Conservation (phyloP, 176 grass and related monocot species). For the Cenchrus fungigraminus region DNA sequence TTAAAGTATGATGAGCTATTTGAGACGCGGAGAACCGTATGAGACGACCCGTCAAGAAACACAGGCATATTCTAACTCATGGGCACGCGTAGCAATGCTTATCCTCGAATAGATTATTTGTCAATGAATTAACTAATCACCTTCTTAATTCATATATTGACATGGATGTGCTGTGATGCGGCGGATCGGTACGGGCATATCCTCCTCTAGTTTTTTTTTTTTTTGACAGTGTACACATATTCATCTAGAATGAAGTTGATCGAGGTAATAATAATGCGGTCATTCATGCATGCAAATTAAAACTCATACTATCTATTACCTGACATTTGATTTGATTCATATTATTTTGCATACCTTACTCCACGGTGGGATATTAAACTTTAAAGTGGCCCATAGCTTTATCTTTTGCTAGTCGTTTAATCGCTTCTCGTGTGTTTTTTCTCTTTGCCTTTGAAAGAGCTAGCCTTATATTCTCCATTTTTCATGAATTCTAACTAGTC, state of each 20-base stretch:
- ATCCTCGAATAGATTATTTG: background rate
- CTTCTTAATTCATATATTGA: background rate
- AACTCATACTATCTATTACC: background rate
- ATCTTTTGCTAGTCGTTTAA: background rate
- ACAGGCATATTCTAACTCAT: constrained; percentile 9
- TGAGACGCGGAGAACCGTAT: constrained; percentile 25
- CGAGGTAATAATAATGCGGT: background rate
- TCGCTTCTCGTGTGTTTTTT: background rate
- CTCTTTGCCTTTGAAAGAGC: background rate
- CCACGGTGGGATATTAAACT: background rate
- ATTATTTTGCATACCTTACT: background rate
- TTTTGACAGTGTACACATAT: background rate
- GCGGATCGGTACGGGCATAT: constrained; percentile 31
- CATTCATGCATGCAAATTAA: too few relatives aligned
- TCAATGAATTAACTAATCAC: background rate
- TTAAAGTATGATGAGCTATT: background rate
- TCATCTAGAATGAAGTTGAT: background rate
- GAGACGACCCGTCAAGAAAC: background rate
- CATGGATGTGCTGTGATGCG: constrained; percentile 11
- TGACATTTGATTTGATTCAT: background rate
- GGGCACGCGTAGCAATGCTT: background rate
- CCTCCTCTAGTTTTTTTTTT: background rate
- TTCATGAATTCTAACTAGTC: background rate
- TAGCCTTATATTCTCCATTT: background rate
- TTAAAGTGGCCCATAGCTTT: background rate